A percentile compares a stretch with the other conserved stretches of the same genome.
phyloP scores from a whole-genome alignment of 148 eudicot genomes.

The Diospyros lotus region DNA sequence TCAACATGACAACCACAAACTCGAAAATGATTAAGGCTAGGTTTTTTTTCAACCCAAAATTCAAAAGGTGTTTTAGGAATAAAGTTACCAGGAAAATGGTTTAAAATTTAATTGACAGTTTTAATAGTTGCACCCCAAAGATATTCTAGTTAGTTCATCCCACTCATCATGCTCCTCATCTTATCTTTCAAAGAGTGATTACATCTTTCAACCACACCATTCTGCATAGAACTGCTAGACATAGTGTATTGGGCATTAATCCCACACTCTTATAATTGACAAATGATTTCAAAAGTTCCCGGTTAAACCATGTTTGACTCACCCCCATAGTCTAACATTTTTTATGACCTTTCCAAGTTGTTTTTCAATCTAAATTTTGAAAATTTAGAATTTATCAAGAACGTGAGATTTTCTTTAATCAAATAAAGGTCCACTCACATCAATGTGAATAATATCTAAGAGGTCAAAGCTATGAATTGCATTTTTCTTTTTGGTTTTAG shows the following conservation, averaged over 20 bases:
- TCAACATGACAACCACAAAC: too few relatives aligned
- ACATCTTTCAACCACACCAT: neutral
- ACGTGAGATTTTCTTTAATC: neutral
- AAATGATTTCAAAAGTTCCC: neutral
- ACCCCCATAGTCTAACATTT: neutral
- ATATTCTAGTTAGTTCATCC: too few relatives aligned
- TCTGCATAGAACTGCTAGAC: neutral
- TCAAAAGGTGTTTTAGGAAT: too few relatives aligned
- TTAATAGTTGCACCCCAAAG: too few relatives aligned
- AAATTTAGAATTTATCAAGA: neutral
- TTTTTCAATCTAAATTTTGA: neutral
- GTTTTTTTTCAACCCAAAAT: too few relatives aligned
- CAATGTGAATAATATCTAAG: neutral
- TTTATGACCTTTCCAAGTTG: neutral
- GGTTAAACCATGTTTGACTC: neutral
- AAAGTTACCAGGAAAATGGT: too few relatives aligned
- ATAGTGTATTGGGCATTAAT: neutral
- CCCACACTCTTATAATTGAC: too few relatives aligned
- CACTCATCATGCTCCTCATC: too few relatives aligned
- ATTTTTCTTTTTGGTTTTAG: neutral
- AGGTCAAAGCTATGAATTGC: neutral
- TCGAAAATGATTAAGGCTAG: too few relatives aligned
- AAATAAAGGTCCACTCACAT: neutral
- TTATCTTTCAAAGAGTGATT: too few relatives aligned
- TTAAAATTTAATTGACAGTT: too few relatives aligned